phyloP scores from a whole-genome alignment of 2,329 filamentous ascomycete species.

The Elsinoe ampelina region DNA sequence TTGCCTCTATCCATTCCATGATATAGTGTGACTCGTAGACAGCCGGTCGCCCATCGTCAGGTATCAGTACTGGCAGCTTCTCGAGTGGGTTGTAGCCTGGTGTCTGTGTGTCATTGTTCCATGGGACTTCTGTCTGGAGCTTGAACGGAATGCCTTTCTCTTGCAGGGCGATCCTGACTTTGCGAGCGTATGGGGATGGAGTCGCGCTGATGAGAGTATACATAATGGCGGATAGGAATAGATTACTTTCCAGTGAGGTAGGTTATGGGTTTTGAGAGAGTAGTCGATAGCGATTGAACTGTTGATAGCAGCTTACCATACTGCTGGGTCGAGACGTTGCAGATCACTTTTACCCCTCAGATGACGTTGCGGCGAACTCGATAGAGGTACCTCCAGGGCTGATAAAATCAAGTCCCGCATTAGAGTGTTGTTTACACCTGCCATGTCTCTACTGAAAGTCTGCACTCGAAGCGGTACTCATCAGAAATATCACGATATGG shows the following conservation, averaged over 20 bases:
- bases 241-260: background rate
- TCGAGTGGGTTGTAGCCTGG: constrained; percentile 33
- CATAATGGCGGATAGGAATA: constrained; percentile 14
- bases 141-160: constrained; percentile 34
- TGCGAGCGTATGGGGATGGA: constrained; percentile 33
- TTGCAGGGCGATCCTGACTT: constrained; percentile 32
- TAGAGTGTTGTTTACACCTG: background rate
- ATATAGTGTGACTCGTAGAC: constrained; percentile 32
- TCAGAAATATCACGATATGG: too few relatives aligned
- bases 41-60: constrained; percentile 22
- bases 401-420: background rate
- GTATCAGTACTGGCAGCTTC: constrained; percentile 32
- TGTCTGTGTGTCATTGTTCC: constrained; percentile 32
- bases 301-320: background rate
- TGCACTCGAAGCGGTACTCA: too few relatives aligned
- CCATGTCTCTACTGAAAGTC: too few relatives aligned
- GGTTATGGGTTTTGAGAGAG: too few relatives aligned
- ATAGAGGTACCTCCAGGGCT: too few relatives aligned
- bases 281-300: too few relatives aligned
- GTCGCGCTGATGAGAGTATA: constrained; percentile 28
- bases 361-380: background rate
- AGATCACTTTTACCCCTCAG: background rate
- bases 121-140: constrained; percentile 35
- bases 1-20: constrained; percentile 30
- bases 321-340: background rate